phyloP scores from a whole-genome alignment of 495 filamentous ascomycete species.

The Bombardia bombarda region DNA sequence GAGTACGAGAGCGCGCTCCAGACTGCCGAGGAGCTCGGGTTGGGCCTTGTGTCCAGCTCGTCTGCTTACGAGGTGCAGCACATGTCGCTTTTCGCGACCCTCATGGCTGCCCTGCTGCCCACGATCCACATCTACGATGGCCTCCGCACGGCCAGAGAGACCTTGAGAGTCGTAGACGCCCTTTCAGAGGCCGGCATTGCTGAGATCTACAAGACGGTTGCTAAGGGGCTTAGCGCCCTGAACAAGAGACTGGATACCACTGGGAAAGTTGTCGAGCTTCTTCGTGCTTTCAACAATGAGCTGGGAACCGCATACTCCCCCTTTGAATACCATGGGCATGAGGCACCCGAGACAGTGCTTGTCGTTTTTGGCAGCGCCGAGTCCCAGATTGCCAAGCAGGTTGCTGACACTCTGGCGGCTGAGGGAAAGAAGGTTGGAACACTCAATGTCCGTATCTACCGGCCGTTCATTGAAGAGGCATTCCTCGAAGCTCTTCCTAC shows the following conservation, averaged over 20 bases:
- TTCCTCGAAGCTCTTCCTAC: conserved; percentile 75
- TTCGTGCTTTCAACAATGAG: conserved; percentile 81
- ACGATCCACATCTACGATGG: conserved; percentile 92
- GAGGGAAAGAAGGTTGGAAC: conserved; percentile 73
- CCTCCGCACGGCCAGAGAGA: conserved; percentile 76
- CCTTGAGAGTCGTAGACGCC: conserved; percentile 75
- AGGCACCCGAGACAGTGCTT: conserved; percentile 64
- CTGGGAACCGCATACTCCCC: conserved; percentile 85
- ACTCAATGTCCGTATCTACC: conserved; percentile 84
- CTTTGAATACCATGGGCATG: conserved; percentile 92
- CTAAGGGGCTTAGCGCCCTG: conserved; percentile 47
- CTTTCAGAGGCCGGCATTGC: conserved; percentile 65
- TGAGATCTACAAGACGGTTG: conserved; percentile 60
- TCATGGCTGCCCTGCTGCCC: conserved; percentile 71
- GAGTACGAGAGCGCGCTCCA: conserved; percentile 79
- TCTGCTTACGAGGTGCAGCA: conserved; percentile 90
- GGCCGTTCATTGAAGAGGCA: conserved; percentile 87
- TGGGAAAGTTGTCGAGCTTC: conserved; percentile 63
- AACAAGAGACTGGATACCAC: conserved; percentile 68
- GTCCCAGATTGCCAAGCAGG: conserved; percentile 73
- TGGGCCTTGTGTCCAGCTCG: conserved; percentile 75
- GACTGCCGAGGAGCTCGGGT: conserved; percentile 83
- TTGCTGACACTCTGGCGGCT: conserved; percentile 63
- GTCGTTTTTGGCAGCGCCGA: conserved; percentile 91
- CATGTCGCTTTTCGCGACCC: conserved; percentile 83